Conservation (phyloP, 2,329 filamentous ascomycete genomes). For the Epichloe sylvatica region DNA sequence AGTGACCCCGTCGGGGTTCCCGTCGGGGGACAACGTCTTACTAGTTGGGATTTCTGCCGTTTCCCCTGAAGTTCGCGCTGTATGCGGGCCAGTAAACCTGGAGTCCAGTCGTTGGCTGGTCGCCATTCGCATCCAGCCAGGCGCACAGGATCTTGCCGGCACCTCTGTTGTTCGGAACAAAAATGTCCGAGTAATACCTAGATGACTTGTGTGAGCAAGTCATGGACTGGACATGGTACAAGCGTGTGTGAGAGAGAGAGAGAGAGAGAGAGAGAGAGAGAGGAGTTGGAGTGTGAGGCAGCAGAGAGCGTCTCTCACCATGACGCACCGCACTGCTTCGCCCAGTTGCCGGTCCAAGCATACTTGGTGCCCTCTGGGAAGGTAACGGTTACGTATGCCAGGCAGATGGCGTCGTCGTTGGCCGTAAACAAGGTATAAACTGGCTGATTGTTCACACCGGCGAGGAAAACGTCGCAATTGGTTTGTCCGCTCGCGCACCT, state of each 20-base stretch:
- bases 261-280: too few species aligned
- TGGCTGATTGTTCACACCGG: neutral
- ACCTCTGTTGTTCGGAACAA: neutral
- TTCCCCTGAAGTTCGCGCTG: neutral
- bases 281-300: neutral
- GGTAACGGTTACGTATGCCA: neutral
- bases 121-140: neutral
- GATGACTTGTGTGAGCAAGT: neutral
- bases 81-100: neutral
- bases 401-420: neutral
- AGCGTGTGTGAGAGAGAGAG: neutral
- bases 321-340: neutral
- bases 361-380: neutral
- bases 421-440: neutral
- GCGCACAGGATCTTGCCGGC: neutral
- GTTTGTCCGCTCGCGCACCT: neutral
- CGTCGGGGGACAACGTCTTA: neutral
- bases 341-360: neutral
- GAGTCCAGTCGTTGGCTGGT: neutral
- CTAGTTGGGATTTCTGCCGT: neutral
- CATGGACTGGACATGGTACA: neutral
- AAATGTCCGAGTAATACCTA: slow-evolving; percentile 1
- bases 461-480: neutral
- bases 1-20: neutral
- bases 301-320: neutral